Evolutionary conservation across 768 basidiomycete genomes (phyloP), one percentile per base, ranked within the genome.

Genomic region (Termitomyces sp.): DNA sequence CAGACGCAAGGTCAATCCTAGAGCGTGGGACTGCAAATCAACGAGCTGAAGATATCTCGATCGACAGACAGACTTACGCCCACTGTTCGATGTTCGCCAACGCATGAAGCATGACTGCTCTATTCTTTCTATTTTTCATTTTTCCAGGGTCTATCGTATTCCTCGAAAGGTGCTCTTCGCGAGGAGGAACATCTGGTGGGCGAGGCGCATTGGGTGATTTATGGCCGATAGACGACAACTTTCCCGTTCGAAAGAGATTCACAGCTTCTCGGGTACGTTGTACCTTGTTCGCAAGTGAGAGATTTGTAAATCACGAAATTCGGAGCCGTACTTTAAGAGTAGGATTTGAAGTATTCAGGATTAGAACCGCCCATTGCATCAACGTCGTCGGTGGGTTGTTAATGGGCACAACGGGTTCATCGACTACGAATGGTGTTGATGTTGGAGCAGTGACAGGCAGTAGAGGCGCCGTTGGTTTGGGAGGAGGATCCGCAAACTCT

Each of bases 81-180:
- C 89, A 94, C 69, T 91, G 91, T 64, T 93, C 91, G 53, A 94
- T 91, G 66, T 91, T 91, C 0, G 91, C 91, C 1, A 93, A 71
- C 1, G 91, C 88, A 70, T 92, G 91, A 8, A 93, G 71, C 87
- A 92, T 90, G 13, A 84, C 82, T 0, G 86, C 83, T 26, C 86
- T 72, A 60, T 82, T 89, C 70, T 84, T 86, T 45, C 85, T 72
- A 57, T 75, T 85, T 44, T 77, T 79, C 16, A 86, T 76, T 63
- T 87, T 85, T 0, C 74, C 78, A 0, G 86, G 84, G 59, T 84
- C 80, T 4, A 88, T 82, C 0, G 79, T 81, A 58, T 84, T 83
- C 45, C 71, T 72, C 27, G 72, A 55, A 57, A 79, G 81, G 0
- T 72, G 68, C 0, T 79, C 81, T 42, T 88, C 84, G 16, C 89